Evolutionary conservation across 768 basidiomycete genomes (phyloP).

Genomic region (Kwoniella sp.): DNA sequence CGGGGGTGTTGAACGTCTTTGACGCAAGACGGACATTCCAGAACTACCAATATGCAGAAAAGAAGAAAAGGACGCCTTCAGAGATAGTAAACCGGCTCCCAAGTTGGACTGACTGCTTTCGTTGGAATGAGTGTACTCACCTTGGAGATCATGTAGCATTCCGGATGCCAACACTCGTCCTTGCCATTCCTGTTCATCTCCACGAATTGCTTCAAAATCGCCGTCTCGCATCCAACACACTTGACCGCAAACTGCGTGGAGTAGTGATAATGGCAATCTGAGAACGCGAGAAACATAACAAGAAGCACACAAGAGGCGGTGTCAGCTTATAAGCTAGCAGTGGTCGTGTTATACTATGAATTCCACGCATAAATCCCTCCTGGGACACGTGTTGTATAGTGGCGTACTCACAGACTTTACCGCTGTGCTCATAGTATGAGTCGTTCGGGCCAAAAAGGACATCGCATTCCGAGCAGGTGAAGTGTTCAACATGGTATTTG

Average conservation of each 20-base stretch:
- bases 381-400: neutral
- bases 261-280: constrained; percentile 96
- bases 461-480: constrained; percentile 95
- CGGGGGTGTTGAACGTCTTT: constrained; percentile 50
- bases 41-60: constrained; percentile 64
- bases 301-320: neutral
- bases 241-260: constrained; percentile 98
- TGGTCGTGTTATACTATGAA: neutral
- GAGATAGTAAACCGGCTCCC: too few relatives aligned
- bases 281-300: neutral
- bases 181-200: constrained; percentile 98
- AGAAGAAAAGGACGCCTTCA: too few relatives aligned
- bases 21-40: constrained; percentile 87
- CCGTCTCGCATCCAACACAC: constrained; percentile 94
- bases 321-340: neutral
- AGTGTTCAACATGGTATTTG: constrained; percentile 99
- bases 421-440: constrained; percentile 98
- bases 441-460: constrained; percentile 96
- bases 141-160: constrained; percentile 99
- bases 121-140: too few relatives aligned
- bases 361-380: neutral
- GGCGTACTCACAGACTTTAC: constrained; percentile 70
- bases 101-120: too few relatives aligned
- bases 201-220: constrained; percentile 98
- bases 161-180: constrained; percentile 99